A percentile compares a stretch with the other conserved stretches of the same genome.
phyloP scores from a whole-genome alignment of 1,139 yeast genomes.

The Meyerozyma athensensis region DNA sequence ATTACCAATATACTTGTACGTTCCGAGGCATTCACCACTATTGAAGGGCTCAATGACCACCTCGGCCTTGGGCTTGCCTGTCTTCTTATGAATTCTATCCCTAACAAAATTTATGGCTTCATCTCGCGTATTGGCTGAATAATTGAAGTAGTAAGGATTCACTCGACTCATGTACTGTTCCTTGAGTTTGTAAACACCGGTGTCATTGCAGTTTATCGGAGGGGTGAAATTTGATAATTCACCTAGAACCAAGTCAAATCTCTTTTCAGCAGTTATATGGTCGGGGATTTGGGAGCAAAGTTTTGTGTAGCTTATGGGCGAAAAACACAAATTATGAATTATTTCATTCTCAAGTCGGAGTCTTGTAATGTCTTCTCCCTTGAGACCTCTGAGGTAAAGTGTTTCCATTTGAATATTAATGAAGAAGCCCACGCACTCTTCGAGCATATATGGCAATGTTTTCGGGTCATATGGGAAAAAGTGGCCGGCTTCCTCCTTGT shows the following conservation, averaged over 20 bases:
- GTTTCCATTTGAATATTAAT: slow-evolving; percentile 71
- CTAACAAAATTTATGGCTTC: slow-evolving; percentile 61
- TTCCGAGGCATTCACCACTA: slow-evolving; percentile 26
- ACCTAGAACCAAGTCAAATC: slow-evolving; percentile 63
- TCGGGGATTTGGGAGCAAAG: slow-evolving; percentile 71
- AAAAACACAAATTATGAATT: slow-evolving; percentile 73
- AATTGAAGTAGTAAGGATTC: slow-evolving; percentile 82
- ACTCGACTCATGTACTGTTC: slow-evolving; percentile 49
- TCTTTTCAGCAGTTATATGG: slow-evolving; percentile 63
- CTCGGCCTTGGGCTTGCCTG: slow-evolving; percentile 33
- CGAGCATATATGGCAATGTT: slow-evolving; percentile 58
- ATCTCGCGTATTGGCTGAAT: slow-evolving; percentile 72
- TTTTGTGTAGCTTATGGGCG: slow-evolving; percentile 67
- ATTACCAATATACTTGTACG: slow-evolving; percentile 30
- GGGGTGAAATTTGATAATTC: slow-evolving; percentile 58
- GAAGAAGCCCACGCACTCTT: slow-evolving; percentile 71
- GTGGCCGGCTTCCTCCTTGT: slow-evolving; percentile 3
- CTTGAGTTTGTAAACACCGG: slow-evolving; percentile 67
- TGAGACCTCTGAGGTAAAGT: slow-evolving; percentile 47
- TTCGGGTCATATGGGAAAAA: slow-evolving; percentile 41
- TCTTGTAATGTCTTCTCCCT: slow-evolving; percentile 48
- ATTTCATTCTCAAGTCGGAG: slow-evolving; percentile 62
- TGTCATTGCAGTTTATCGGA: slow-evolving; percentile 60
- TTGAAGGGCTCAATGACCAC: slow-evolving; percentile 46
- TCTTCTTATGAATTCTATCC: slow-evolving; percentile 30